Conservation (phyloP, 2,329 filamentous ascomycete genomes). For the Xenoacremonium recifei region DNA sequence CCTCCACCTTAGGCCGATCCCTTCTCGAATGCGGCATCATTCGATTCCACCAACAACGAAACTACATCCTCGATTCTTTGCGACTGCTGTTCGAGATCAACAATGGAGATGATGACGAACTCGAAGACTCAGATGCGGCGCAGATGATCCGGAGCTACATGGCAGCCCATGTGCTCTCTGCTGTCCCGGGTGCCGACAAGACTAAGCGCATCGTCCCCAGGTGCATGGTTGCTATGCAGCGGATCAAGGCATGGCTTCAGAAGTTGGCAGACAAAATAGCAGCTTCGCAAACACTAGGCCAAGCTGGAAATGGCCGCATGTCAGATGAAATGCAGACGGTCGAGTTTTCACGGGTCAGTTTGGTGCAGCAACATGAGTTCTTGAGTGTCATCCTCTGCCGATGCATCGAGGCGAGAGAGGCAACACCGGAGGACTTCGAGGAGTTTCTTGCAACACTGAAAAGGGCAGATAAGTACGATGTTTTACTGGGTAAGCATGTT, state of each 20-base stretch:
- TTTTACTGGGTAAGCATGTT: slow-evolving; percentile 45
- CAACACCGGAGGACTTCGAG: slow-evolving; percentile 69
- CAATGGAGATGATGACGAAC: slow-evolving; percentile 52
- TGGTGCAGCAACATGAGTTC: slow-evolving; percentile 87
- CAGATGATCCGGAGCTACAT: slow-evolving; percentile 36
- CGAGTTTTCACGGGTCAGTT: slow-evolving; percentile 74
- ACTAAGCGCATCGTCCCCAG: slow-evolving; percentile 67
- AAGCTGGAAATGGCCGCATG: slow-evolving; percentile 47
- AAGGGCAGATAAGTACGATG: slow-evolving; percentile 74
- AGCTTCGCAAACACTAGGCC: slow-evolving; percentile 72
- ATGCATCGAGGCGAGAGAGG: slow-evolving; percentile 73
- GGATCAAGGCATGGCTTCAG: slow-evolving; percentile 75
- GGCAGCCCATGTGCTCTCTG: slow-evolving; percentile 31
- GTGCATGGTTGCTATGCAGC: slow-evolving; percentile 73
- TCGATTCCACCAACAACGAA: slow-evolving; percentile 82
- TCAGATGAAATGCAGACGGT: slow-evolving; percentile 73
- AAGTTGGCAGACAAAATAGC: slow-evolving; percentile 74
- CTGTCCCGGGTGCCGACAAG: slow-evolving; percentile 29
- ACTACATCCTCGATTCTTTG: slow-evolving; percentile 79
- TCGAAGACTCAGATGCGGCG: slow-evolving; percentile 36
- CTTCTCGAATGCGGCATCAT: slow-evolving; percentile 79
- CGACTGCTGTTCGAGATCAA: slow-evolving; percentile 74
- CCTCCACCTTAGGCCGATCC: slow-evolving; percentile 66
- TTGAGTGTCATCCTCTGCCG: slow-evolving; percentile 78
- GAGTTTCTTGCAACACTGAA: slow-evolving; percentile 67